These are phyloP conservation scores for Leccinum olivaceoglutinosum DNA, from an alignment of 1,284 basidiomycete species.

Conservation along the genomic window DNA sequence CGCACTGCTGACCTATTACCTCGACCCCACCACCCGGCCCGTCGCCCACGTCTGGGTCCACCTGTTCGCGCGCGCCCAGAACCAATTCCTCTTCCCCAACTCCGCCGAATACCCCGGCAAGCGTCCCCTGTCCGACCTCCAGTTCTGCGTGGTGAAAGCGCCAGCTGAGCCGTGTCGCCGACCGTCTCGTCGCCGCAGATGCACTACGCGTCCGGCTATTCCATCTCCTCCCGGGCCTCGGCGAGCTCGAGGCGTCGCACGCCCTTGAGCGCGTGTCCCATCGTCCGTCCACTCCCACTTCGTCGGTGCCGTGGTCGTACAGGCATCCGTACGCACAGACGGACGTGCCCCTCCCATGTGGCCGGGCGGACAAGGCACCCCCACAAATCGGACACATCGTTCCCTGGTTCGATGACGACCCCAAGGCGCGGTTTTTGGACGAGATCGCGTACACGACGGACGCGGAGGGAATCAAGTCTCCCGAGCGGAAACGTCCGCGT, in stretches of 20 bases:
- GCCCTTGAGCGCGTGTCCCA: constrained; percentile 42
- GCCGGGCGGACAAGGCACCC: constrained; percentile 13
- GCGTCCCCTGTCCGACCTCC: constrained; percentile 71
- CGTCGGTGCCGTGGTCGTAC: constrained; percentile 52
- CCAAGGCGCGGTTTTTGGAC: constrained; percentile 87
- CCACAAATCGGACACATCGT: constrained; percentile 67
- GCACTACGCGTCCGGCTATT: constrained; percentile 36
- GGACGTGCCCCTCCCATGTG: constrained; percentile 41
- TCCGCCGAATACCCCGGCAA: constrained; percentile 75
- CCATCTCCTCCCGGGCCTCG: constrained; percentile 74
- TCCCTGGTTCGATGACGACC: constrained; percentile 89
- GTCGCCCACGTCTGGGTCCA: constrained; percentile 70
- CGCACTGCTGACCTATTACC: constrained; percentile 66
- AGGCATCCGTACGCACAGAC: constrained; percentile 70
- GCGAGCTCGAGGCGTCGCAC: constrained; percentile 63
- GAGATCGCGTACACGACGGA: constrained; percentile 74
- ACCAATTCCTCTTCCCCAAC: constrained; percentile 92
- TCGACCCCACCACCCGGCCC: constrained; percentile 62
- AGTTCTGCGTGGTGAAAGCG: constrained; percentile 92
- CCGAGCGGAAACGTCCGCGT: constrained; percentile 50
- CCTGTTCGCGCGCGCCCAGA: constrained; percentile 87
- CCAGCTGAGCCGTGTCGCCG: constrained; percentile 54
- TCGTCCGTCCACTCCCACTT: constrained; percentile 15
- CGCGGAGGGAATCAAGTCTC: constrained; percentile 54
- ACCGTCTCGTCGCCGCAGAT: constrained; percentile 22